Conservation (phyloP, 2,329 filamentous ascomycete genomes). For the Claviceps maximensis region DNA sequence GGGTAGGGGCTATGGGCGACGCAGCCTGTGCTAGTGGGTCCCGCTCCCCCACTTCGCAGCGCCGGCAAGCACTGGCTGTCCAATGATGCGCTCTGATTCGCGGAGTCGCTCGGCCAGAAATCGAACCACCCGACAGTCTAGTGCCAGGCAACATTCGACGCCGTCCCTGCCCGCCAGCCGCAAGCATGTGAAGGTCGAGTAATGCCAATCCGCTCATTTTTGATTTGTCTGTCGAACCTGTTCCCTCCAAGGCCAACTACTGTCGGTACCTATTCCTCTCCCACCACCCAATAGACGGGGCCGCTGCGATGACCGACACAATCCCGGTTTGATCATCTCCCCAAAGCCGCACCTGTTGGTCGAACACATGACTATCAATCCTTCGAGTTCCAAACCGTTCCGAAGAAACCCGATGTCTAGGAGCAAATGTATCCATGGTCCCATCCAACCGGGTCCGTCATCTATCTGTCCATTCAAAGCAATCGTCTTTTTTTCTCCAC, state of each 20-base stretch:
- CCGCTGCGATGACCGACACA: neutral
- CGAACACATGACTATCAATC: neutral
- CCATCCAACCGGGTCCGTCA: too few species aligned
- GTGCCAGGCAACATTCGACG: neutral
- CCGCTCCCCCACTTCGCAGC: neutral
- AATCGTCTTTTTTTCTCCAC: too few species aligned
- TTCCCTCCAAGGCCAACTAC: too few species aligned
- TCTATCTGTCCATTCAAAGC: too few species aligned
- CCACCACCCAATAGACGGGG: too few species aligned
- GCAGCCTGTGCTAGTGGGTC: neutral
- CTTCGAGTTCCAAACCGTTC: neutral
- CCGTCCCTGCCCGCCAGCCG: neutral
- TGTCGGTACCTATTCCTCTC: too few species aligned
- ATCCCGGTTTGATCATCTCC: too few species aligned
- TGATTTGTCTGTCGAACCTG: too few species aligned
- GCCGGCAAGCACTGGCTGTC: neutral
- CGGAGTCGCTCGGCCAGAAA: neutral
- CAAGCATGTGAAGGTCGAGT: neutral
- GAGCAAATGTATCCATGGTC: neutral
- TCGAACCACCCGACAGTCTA: conserved; percentile 1
- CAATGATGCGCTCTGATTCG: neutral
- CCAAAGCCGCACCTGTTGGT: too few species aligned
- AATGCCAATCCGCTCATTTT: too few species aligned
- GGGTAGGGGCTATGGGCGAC: too few species aligned
- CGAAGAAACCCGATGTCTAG: neutral